Base-by-base conservation (phyloP, 2,329 filamentous ascomycete genomes). In the Blastomyces emzantsi region DNA sequence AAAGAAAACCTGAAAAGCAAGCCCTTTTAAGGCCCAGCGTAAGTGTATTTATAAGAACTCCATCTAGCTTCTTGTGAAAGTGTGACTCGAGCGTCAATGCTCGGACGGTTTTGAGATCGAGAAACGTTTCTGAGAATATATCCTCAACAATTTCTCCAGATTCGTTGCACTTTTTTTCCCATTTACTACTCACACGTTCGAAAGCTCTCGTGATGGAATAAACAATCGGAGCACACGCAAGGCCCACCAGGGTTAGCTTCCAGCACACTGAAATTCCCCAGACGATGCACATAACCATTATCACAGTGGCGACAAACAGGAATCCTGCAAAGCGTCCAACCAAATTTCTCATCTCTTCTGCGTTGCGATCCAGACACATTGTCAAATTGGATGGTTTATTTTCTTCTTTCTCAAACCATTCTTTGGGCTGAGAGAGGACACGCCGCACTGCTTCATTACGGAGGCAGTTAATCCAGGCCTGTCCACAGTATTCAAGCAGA, bases 291-390 rank as follows among this genome's bases (percentile, higher is more conserved):
- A 88, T 82, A 0, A 77, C 63, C 22, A 90, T 81, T 82, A 96
- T 92, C 61, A 85, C 75, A 0, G 80, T 71, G 3, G 89, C 86
- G 11, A 88, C 84, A 17, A 92, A 80, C 0, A 88, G 74, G 62
- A 89, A 85, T 1, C 89, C 88, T 0, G 87, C 81, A 70, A 96
- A 96, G 1, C 89, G 84, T 1, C 90, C 89, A 0, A 96, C 81
- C 0, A 97, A 78, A 68, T 90, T 92, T 9, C 90, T 84, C 84
- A 94, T 92, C 72, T 96, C 91, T 72, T 97, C 92, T 0, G 88
- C 89, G 69, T 90, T 90, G 19, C 88, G 84, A 70, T 96, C 90
- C 0, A 97, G 81, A 55, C 83, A 88, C 65, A 90, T 86, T 0
- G 82, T 85, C 52, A 97, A 80, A 1, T 81, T 80, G 0, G 81